A percentile compares a stretch with the other conserved stretches of the same genome.
These are phyloP conservation scores for Heritiera fomes DNA, from an alignment of 345 rosid genomes.

Conservation along the genomic window DNA sequence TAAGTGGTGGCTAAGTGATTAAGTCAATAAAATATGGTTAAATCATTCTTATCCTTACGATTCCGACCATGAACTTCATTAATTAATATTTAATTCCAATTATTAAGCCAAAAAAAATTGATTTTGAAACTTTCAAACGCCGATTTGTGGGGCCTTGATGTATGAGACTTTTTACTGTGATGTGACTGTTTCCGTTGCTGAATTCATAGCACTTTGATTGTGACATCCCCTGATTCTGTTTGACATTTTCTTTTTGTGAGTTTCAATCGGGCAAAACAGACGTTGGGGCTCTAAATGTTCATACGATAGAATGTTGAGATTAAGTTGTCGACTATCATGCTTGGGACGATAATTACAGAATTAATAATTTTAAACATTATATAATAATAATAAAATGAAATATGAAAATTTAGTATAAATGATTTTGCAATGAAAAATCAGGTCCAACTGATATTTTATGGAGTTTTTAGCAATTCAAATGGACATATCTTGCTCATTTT, in stretches of 20 bases:
- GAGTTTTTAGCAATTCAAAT: no score
- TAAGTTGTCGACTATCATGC: neutral
- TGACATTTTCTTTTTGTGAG: neutral
- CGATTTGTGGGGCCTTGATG: constrained; percentile 5
- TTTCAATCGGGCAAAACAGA: neutral
- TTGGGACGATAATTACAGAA: neutral
- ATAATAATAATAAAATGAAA: no score
- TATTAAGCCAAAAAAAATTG: neutral
- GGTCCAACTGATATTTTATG: no score
- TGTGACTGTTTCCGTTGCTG: neutral
- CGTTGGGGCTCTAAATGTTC: neutral
- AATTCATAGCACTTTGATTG: neutral
- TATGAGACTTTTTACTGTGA: neutral
- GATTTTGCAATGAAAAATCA: no score
- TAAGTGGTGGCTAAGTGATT: neutral
- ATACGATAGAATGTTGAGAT: neutral
- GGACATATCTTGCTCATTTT: no score
- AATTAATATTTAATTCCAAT: neutral
- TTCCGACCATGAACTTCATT: neutral
- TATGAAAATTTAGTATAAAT: no score
- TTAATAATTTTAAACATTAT: no score
- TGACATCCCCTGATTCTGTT: neutral
- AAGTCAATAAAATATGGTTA: neutral
- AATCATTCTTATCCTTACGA: neutral
- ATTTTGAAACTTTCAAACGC: constrained; percentile 7